A percentile compares a stretch with the other conserved stretches of the same genome.
Conservation (phyloP, 2,329 filamentous ascomycete genomes). For the Xylaria sp. region DNA sequence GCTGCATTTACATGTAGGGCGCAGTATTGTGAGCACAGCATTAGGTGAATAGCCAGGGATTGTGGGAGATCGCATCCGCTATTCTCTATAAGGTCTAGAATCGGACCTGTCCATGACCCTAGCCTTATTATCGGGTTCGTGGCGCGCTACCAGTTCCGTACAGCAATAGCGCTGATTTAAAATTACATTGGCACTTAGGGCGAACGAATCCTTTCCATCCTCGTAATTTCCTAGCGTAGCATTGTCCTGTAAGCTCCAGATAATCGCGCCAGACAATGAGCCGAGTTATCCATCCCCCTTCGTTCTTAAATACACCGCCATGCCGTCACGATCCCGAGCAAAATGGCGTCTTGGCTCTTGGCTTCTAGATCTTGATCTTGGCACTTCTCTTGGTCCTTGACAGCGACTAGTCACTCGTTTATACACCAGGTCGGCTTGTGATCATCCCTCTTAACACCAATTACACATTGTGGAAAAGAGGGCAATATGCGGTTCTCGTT, state of each 20-base stretch:
- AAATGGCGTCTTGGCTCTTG: constrained; percentile 26
- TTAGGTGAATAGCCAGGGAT: not conserved
- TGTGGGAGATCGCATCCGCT: constrained; percentile 12
- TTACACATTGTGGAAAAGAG: not conserved
- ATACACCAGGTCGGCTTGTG: constrained; percentile 1
- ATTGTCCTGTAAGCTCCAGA: constrained; percentile 5
- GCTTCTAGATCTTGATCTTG: constrained; percentile 14
- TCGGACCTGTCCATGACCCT: constrained; percentile 25
- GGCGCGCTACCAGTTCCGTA: constrained; percentile 19
- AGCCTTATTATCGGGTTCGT: constrained; percentile 20
- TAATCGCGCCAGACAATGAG: constrained; percentile 8
- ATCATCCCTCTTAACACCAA: not conserved
- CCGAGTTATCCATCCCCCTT: constrained; percentile 19
- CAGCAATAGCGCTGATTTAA: constrained; percentile 16
- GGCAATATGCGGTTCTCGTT: constrained; percentile 32
- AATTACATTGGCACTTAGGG: constrained; percentile 13
- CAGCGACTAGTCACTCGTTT: constrained; percentile 33
- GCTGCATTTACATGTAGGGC: not conserved
- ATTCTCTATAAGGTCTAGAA: constrained; percentile 25
- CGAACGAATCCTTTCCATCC: constrained; percentile 31
- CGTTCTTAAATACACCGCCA: constrained; percentile 32
- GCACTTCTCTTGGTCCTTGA: constrained; percentile 16
- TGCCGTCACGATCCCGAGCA: constrained; percentile 23
- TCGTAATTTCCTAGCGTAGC: constrained; percentile 29
- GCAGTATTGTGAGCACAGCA: not conserved